phyloP scores from a whole-genome alignment of 169 alveolate species.

The Plasmodium chabaudi region DNA sequence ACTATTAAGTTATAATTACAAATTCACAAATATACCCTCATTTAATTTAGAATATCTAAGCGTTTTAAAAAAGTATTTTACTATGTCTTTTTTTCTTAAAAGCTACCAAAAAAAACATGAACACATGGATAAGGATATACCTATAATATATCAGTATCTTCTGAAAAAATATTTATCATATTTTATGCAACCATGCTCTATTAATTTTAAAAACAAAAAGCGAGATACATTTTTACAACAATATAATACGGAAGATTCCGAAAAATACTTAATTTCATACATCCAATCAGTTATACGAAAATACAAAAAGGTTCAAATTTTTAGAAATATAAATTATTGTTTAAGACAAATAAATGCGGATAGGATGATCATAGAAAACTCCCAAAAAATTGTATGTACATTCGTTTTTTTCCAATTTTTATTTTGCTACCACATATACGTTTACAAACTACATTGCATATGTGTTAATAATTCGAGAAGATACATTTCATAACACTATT shows the following conservation, averaged over 20 bases:
- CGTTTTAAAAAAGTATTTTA: constrained; percentile 19
- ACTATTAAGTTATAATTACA: constrained; percentile 20
- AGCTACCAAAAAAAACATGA: background rate
- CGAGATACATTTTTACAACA: constrained; percentile 21
- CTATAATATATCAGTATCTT: background rate
- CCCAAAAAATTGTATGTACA: constrained; percentile 19
- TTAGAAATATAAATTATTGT: constrained; percentile 31
- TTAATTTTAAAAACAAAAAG: constrained; percentile 39
- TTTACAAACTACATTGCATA: background rate
- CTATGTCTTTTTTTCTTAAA: constrained; percentile 24
- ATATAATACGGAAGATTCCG: background rate
- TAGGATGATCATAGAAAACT: constrained; percentile 5
- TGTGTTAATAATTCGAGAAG: background rate
- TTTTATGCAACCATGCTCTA: constrained; percentile 22
- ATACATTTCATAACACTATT: background rate
- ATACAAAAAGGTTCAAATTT: constrained; percentile 36
- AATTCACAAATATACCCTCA: background rate
- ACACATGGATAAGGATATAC: background rate
- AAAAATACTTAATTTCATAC: constrained; percentile 24
- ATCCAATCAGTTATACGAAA: constrained; percentile 31
- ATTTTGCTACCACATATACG: background rate
- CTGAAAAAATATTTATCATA: constrained; percentile 31
- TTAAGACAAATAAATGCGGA: constrained; percentile 29
- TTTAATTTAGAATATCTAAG: constrained; percentile 24
- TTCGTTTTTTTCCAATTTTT: background rate